Conservation (phyloP, 2,329 filamentous ascomycete genomes). For the Spiromastix sp. region DNA sequence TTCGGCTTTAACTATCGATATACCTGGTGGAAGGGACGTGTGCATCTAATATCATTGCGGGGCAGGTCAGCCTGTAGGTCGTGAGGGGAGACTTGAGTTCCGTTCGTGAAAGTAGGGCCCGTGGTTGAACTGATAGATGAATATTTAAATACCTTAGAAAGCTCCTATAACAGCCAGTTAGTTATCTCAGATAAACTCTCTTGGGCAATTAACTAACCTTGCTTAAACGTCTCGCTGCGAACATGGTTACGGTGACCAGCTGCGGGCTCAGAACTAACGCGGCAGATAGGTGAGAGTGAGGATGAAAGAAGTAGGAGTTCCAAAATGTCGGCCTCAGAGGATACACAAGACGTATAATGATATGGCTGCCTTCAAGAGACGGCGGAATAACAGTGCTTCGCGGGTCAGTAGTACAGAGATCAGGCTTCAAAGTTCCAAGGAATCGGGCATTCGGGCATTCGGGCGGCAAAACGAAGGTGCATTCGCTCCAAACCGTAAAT, state of each 20-base stretch:
- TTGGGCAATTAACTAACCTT: constrained; percentile 27
- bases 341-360: too few species aligned
- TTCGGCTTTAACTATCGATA: constrained; percentile 69
- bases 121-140: not conserved
- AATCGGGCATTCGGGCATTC: too few species aligned
- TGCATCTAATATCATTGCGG: constrained; percentile 42
- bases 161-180: constrained; percentile 33
- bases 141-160: constrained; percentile 39
- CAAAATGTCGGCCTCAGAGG: too few species aligned
- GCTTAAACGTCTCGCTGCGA: constrained; percentile 38
- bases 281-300: too few species aligned
- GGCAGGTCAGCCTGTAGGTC: not conserved
- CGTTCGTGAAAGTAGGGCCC: constrained; percentile 1
- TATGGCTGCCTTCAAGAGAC: too few species aligned
- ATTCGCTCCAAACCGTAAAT: too few species aligned
- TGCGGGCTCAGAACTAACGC: too few species aligned
- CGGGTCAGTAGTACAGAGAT: too few species aligned
- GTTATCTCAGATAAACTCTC: constrained; percentile 14
- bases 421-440: too few species aligned
- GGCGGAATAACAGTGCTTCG: too few species aligned
- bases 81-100: not conserved
- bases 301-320: too few species aligned
- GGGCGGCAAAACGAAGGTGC: too few species aligned
- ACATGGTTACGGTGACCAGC: constrained; percentile 30
- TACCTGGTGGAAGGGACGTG: constrained; percentile 52